A percentile compares a stretch with the other conserved stretches of the same genome.
Conservation (phyloP, 2,329 filamentous ascomycete genomes). For the Lasiodiplodia gonubiensis region DNA sequence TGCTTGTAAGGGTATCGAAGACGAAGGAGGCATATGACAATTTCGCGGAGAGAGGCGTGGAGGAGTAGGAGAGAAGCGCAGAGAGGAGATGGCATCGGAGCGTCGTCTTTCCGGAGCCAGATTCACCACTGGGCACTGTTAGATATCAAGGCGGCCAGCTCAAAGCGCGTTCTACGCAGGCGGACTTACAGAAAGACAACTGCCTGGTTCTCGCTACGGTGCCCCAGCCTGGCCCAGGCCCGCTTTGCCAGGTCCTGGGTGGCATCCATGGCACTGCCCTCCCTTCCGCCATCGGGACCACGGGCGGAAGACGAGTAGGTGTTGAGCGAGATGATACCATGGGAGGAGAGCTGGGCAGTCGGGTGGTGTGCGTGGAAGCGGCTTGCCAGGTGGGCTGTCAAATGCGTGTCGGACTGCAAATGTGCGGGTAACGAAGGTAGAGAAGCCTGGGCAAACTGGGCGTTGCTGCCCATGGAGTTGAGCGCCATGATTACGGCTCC, state of each 20-base stretch:
- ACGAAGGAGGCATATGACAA: conserved; percentile 92
- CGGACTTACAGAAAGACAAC: conserved; percentile 84
- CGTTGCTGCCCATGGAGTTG: conserved; percentile 51
- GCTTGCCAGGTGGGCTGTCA: conserved; percentile 81
- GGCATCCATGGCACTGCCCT: conserved; percentile 89
- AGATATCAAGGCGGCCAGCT: not conserved
- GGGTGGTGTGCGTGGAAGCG: conserved; percentile 92
- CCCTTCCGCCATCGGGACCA: conserved; percentile 86
- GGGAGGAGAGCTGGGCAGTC: conserved; percentile 86
- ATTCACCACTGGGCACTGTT: conserved; percentile 75
- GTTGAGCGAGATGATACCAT: conserved; percentile 90
- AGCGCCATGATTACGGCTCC: conserved; percentile 60
- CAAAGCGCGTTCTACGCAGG: not conserved
- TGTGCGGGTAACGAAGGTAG: conserved; percentile 86
- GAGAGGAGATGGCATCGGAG: conserved; percentile 87
- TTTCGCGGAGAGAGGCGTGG: conserved; percentile 91
- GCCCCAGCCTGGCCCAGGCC: conserved; percentile 83
- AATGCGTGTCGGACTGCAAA: conserved; percentile 76
- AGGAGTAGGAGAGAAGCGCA: conserved; percentile 84
- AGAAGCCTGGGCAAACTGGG: conserved; percentile 78
- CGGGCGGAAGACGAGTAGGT: conserved; percentile 90
- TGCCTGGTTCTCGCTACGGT: conserved; percentile 91
- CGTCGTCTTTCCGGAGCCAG: conserved; percentile 94
- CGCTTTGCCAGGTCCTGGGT: conserved; percentile 89
- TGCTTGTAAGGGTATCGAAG: conserved; percentile 95